Evolutionary conservation across 768 basidiomycete species (phyloP), one percentile per base, ranked within the genome.

Genomic region (Cystofilobasidium capitatum): DNA sequence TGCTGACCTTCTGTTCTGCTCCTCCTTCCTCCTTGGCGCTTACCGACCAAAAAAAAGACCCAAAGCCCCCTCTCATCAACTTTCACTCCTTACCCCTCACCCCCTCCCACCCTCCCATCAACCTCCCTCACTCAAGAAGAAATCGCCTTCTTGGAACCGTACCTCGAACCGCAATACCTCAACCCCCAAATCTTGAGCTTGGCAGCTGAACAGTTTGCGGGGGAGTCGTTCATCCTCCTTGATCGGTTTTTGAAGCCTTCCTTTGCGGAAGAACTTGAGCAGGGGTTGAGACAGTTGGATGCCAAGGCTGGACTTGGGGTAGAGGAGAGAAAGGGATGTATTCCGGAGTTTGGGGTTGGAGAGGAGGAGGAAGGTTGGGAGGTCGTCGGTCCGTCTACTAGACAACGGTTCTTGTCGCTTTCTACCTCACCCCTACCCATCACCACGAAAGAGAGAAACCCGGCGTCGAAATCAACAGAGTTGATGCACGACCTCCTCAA

Each of bases 151-250:
- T 87, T 98, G 70, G 81, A 84, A 37, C 83, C 84, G 71, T 96
- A 86, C 79, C 81, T 98, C 65, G 91, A 94, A 75, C 89, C 91
- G 4, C 87, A 88, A 59, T 97, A 97, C 78, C 86, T 97, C 66
- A 85, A 89, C 68, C 81, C 83, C 1, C 83, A 86, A 70, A 91
- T 88, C 10, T 85, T 97, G 78, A 83, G 85, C 69, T 83, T 86
- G 51, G 84, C 97, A 71, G 84, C 89, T 54, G 75, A 81, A 3
- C 86, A 90, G 62, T 97, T 98, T 78, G 81, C 86, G 70, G 83
- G 85, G 69, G 89, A 93, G 71, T 94, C 91, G 6, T 88, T 85
- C 67, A 83, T 98, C 69, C 87, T 94, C 74, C 83, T 97, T 8
- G 88, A 91, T 77, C 84, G 85, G 63, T 96, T 97, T 81, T 86